Conservation (phyloP, 2,329 filamentous ascomycete species). For the Ophiosphaerella korrae region DNA sequence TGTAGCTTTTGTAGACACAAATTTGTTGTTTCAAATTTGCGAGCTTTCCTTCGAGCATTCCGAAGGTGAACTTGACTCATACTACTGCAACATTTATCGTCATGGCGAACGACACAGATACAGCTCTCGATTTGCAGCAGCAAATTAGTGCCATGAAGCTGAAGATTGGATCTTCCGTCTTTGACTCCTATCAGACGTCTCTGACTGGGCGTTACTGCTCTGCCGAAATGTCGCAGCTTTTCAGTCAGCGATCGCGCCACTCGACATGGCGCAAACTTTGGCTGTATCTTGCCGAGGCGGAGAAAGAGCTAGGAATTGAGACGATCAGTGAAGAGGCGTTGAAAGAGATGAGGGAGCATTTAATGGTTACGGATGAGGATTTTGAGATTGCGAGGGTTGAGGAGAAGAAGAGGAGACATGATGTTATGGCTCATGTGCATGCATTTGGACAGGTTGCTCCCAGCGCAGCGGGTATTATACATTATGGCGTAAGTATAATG, state of each 20-base stretch:
- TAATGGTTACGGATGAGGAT: constrained; percentile 54
- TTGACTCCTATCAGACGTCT: constrained; percentile 36
- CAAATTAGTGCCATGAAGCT: constrained; percentile 29
- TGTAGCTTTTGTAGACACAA: no score
- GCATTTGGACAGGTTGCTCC: constrained; percentile 76
- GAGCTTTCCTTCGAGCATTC: no score
- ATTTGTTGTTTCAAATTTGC: background rate
- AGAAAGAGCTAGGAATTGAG: constrained; percentile 78
- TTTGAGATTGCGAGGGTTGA: constrained; percentile 55
- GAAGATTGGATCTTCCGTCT: constrained; percentile 24
- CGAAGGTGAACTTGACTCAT: background rate
- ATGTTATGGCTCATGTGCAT: constrained; percentile 72
- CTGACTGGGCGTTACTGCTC: constrained; percentile 67
- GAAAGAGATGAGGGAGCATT: constrained; percentile 52
- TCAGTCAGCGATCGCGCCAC: constrained; percentile 75
- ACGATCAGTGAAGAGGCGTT: constrained; percentile 68
- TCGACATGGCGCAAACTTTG: constrained; percentile 85
- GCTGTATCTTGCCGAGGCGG: constrained; percentile 80
- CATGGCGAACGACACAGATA: constrained; percentile 24
- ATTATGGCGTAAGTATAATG: constrained; percentile 67
- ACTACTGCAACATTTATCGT: constrained; percentile 1
- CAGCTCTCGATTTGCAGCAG: constrained; percentile 27
- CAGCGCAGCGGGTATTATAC: constrained; percentile 81
- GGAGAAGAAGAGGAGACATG: constrained; percentile 64
- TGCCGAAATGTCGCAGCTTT: constrained; percentile 65